Conservation (phyloP, 352 stramenopile genomes). For the Phytophthora hybrid region DNA sequence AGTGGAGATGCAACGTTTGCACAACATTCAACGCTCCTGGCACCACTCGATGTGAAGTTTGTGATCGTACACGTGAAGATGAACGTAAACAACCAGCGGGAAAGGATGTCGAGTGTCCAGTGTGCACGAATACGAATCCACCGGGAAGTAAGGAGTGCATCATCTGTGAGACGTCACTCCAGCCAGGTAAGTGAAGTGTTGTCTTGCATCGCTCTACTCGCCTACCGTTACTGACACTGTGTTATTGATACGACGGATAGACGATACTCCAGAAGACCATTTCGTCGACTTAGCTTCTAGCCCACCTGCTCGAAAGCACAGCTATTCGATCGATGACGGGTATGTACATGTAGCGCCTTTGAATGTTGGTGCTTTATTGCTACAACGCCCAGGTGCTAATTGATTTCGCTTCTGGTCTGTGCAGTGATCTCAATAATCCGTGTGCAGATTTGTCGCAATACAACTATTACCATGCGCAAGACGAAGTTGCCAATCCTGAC, state of each 20-base stretch:
- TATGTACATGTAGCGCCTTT: slow-evolving; percentile 16
- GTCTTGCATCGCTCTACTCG: neutral
- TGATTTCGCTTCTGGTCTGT: neutral
- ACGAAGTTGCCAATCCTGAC: slow-evolving; percentile 28
- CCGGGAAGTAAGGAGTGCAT: slow-evolving; percentile 47
- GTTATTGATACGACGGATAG: slow-evolving; percentile 14
- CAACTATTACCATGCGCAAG: slow-evolving; percentile 31
- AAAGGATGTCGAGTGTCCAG: slow-evolving; percentile 47
- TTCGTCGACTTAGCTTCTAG: slow-evolving; percentile 54
- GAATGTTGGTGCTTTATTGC: neutral
- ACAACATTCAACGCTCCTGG: slow-evolving; percentile 28
- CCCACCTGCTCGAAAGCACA: slow-evolving; percentile 16
- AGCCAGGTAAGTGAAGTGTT: slow-evolving; percentile 20
- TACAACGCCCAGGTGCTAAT: slow-evolving; percentile 7
- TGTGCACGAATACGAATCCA: slow-evolving; percentile 71
- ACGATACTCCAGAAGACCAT: slow-evolving; percentile 15
- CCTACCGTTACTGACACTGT: neutral
- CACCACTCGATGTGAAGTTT: slow-evolving; percentile 37
- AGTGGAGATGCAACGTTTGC: slow-evolving; percentile 38
- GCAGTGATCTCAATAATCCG: slow-evolving; percentile 55
- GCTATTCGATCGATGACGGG: slow-evolving; percentile 26
- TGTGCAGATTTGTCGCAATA: slow-evolving; percentile 47
- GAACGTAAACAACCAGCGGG: neutral
- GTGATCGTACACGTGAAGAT: slow-evolving; percentile 22
- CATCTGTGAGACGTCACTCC: slow-evolving; percentile 54